A percentile compares a stretch with the other conserved stretches of the same genome.
These are phyloP conservation scores for Buxus sempervirens DNA, from an alignment of 164 flowering plant species.

Conservation along the genomic window DNA sequence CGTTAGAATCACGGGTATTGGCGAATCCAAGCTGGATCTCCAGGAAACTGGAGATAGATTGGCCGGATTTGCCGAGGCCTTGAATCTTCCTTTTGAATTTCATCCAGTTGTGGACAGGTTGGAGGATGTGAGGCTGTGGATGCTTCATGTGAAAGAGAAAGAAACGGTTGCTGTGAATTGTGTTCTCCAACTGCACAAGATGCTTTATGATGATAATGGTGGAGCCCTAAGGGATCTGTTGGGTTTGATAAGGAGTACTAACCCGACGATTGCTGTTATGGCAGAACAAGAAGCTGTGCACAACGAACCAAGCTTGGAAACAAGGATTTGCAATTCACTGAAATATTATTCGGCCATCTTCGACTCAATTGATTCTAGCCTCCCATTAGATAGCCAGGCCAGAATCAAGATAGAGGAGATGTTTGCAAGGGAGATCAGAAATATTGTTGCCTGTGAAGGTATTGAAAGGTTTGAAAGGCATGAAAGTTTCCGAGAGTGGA, in stretches of 20 bases:
- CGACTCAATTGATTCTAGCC: constrained; percentile 56
- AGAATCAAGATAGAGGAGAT: constrained; percentile 80
- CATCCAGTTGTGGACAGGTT: constrained; percentile 89
- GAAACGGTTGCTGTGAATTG: constrained; percentile 88
- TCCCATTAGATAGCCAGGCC: constrained; percentile 50
- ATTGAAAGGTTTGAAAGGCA: constrained; percentile 78
- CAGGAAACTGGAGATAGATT: constrained; percentile 85
- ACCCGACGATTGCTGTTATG: constrained; percentile 52
- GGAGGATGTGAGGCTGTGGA: constrained; percentile 95
- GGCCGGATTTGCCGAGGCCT: constrained; percentile 64
- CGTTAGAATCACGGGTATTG: constrained; percentile 88
- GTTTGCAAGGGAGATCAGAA: constrained; percentile 77
- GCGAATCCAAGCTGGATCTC: constrained; percentile 85
- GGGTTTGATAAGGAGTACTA: constrained; percentile 76
- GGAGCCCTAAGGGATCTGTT: constrained; percentile 65
- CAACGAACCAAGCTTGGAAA: constrained; percentile 46
- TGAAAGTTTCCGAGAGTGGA: constrained; percentile 61
- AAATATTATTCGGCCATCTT: constrained; percentile 81
- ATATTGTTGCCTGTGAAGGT: constrained; percentile 82
- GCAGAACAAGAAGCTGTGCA: constrained; percentile 88
- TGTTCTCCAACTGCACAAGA: constrained; percentile 73
- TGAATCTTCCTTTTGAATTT: constrained; percentile 78
- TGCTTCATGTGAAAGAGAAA: constrained; percentile 91
- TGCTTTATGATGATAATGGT: constrained; percentile 61
- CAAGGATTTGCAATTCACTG: constrained; percentile 59